Percentiles rank a stretch among this genome's conserved stretches.
Conservation (phyloP, 345 rosid genomes). For the Carallia pectinifolia region DNA sequence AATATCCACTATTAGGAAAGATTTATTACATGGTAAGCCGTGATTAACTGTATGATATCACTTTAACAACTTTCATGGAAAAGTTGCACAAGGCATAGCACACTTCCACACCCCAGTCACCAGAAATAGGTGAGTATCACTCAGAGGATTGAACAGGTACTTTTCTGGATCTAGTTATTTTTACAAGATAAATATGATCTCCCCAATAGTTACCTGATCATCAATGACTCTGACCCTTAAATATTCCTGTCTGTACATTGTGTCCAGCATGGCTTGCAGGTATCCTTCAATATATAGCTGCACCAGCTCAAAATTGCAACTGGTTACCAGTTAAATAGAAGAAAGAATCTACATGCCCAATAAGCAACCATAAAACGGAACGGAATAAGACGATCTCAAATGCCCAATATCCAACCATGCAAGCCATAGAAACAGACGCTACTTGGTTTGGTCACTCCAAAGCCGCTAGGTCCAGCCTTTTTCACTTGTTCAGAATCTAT, state of each 20-base stretch:
- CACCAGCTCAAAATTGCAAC: constrained; percentile 25
- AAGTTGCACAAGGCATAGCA: background rate
- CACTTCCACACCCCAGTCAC: background rate
- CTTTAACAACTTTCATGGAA: background rate
- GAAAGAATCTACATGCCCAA: background rate
- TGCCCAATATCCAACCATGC: background rate
- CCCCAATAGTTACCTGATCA: constrained; percentile 59
- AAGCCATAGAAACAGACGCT: no score
- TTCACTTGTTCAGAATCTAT: background rate
- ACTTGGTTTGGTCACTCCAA: no score
- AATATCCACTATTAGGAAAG: background rate
- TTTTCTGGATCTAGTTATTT: background rate
- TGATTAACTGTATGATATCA: background rate
- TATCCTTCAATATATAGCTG: constrained; percentile 94
- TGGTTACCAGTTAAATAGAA: constrained; percentile 6
- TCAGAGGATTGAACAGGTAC: background rate
- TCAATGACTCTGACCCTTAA: constrained; percentile 86
- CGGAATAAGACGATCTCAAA: background rate
- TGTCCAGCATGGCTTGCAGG: constrained; percentile 92
- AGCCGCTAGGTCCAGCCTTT: no score
- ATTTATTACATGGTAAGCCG: background rate
- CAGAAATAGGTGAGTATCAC: background rate
- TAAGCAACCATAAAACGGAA: background rate
- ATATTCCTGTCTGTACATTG: constrained; percentile 86
- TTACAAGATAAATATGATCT: background rate